Conservation (phyloP, 164 flowering plant genomes). For the grape (Vitis vinifera) region ASM3070453v1 NC_081822.1:8714501-8715000, state of each 20-base stretch:
- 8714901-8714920: too few relatives aligned
- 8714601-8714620: neutral
- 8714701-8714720: constrained; percentile 99
- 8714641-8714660: constrained; percentile 71
- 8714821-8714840: too few relatives aligned
- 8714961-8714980: neutral
- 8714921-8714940: neutral
- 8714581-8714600: neutral
- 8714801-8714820: neutral
- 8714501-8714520: constrained; percentile 60
- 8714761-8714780: neutral
- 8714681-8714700: constrained; percentile 54
- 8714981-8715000: neutral
- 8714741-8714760: constrained; percentile 57
- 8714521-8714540: constrained; percentile 57
- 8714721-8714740: constrained; percentile 82
- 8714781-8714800: neutral
- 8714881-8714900: too few relatives aligned
- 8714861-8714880: too few relatives aligned
- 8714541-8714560: constrained; percentile 34
- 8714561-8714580: constrained; percentile 4
- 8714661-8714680: constrained; percentile 76
- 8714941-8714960: neutral
- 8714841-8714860: too few relatives aligned
- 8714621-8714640: neutral